These are phyloP conservation scores for Aureobasidium namibiae DNA, from an alignment of 2,329 filamentous ascomycete genomes.

Conservation along the genomic window DNA sequence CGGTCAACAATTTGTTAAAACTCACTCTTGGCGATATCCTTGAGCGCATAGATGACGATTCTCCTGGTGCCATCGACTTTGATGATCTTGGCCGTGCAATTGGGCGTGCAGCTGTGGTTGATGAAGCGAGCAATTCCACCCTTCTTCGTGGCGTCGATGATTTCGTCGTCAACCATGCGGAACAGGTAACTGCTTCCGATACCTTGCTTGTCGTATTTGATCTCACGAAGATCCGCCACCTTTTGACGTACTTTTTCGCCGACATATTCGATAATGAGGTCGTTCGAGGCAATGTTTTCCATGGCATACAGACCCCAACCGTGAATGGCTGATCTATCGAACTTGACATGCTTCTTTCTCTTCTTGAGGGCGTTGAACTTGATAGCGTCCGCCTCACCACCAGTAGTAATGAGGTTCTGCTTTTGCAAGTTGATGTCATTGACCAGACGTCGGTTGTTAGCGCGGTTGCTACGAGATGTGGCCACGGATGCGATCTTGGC, in stretches of 20 bases:
- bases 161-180: conserved; percentile 94
- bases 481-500: conserved; percentile 79
- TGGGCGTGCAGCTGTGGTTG: conserved; percentile 96
- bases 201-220: conserved; percentile 86
- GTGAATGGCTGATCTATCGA: conserved; percentile 94
- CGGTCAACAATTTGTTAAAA: conserved; percentile 20
- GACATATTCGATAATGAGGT: conserved; percentile 99
- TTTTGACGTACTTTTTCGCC: conserved; percentile 95
- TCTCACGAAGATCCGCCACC: conserved; percentile 92
- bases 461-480: conserved; percentile 86
- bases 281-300: conserved; percentile 92
- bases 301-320: conserved; percentile 98
- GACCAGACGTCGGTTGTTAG: conserved; percentile 88
- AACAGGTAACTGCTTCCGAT: conserved; percentile 97
- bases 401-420: conserved; percentile 60
- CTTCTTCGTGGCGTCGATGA: conserved; percentile 97
- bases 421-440: conserved; percentile 95
- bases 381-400: conserved; percentile 71
- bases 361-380: conserved; percentile 99
- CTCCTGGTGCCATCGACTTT: conserved; percentile 96
- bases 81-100: conserved; percentile 99
- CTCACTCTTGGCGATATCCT: conserved; percentile 91
- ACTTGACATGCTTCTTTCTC: conserved; percentile 97
- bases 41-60: conserved; percentile 96
- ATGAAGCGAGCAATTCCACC: conserved; percentile 97